phyloP scores from a whole-genome alignment of 2,329 filamentous ascomycete genomes.

The Penicillium sp. region DNA sequence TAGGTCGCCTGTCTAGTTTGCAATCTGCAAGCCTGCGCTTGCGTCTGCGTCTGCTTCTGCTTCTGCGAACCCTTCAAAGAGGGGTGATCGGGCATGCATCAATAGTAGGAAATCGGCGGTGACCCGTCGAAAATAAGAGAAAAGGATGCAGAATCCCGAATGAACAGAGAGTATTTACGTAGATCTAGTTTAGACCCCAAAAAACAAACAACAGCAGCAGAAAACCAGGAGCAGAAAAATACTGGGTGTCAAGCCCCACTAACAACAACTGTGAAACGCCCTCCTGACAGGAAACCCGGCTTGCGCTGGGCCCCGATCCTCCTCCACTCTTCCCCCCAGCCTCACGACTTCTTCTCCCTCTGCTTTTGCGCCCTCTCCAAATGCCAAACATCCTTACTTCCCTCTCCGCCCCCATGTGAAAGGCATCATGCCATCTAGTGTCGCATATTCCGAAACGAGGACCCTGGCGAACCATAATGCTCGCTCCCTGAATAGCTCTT shows the following conservation, averaged over 20 bases:
- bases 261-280: constrained; percentile 53
- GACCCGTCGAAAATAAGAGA: constrained; percentile 5
- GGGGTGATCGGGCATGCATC: constrained; percentile 19
- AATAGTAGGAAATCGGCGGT: constrained; percentile 15
- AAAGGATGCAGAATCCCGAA: too few species aligned
- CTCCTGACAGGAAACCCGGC: too few species aligned
- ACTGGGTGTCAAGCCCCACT: constrained; percentile 49
- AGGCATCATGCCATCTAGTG: constrained; percentile 38
- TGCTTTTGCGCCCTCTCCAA: constrained; percentile 14
- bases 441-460: constrained; percentile 35
- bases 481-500: constrained; percentile 29
- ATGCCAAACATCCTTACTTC: constrained; percentile 34
- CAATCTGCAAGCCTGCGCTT: neutral
- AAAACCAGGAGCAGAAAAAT: too few species aligned
- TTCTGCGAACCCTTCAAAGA: neutral
- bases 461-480: constrained; percentile 30
- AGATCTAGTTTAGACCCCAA: too few species aligned
- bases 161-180: too few species aligned
- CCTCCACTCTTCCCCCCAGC: constrained; percentile 17
- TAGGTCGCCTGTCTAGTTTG: constrained; percentile 4
- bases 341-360: constrained; percentile 10
- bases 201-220: too few species aligned
- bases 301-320: constrained; percentile 5
- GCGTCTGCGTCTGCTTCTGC: too few species aligned
- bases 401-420: constrained; percentile 35